Conservation (phyloP, 1,139 yeast genomes). For the Pichia sp. region DNA sequence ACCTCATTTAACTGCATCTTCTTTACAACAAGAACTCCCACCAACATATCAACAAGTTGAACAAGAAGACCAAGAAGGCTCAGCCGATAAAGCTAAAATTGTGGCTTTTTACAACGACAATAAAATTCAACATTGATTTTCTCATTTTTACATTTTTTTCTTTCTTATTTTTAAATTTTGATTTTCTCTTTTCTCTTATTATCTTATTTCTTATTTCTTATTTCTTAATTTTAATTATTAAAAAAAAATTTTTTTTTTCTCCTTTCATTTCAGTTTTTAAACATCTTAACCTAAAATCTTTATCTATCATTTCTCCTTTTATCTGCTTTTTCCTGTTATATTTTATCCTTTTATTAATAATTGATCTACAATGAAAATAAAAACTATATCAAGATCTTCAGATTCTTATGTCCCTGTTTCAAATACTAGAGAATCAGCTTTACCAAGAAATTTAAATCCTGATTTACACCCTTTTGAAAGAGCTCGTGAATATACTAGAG, state of each 20-base stretch:
- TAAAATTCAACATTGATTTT: not conserved
- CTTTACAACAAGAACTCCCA: too few relatives aligned
- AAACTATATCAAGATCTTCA: slow-evolving; percentile 83
- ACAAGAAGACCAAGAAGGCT: too few relatives aligned
- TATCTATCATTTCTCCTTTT: not conserved
- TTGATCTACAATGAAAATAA: slow-evolving; percentile 55
- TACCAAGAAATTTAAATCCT: slow-evolving; percentile 88
- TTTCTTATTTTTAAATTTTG: too few relatives aligned
- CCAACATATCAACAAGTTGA: too few relatives aligned
- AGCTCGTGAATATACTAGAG: slow-evolving; percentile 93
- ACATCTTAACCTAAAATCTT: too few relatives aligned
- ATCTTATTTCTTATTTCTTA: too few relatives aligned
- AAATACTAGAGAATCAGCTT: slow-evolving; percentile 79
- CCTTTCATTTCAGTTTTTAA: not conserved
- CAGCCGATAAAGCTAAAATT: too few relatives aligned
- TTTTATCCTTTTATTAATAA: not conserved
- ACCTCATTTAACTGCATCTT: not conserved
- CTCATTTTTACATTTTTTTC: too few relatives aligned
- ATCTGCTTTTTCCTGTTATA: not conserved
- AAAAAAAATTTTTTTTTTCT: not conserved
- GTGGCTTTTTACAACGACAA: not conserved
- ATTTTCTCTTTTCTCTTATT: too few relatives aligned
- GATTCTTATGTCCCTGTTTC: slow-evolving; percentile 90
- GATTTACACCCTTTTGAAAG: slow-evolving; percentile 96
- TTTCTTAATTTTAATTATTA: too few relatives aligned